Evolutionary conservation across 176 grass and related monocot genomes (phyloP), one percentile per base, ranked within the genome.

Genomic region (Phyllostachys edulis): DNA sequence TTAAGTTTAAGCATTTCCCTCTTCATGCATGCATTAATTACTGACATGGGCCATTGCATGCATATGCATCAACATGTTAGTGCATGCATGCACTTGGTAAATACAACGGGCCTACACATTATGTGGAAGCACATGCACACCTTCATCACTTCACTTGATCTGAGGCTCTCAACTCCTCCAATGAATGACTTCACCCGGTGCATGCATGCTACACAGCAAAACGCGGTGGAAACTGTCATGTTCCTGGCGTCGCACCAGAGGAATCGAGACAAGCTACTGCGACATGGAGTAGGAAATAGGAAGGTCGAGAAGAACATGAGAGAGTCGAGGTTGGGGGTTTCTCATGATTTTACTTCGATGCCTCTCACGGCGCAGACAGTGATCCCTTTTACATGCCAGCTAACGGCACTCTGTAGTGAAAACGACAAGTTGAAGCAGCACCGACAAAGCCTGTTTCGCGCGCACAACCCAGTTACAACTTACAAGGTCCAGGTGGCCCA

Each of bases 1-100:
- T 52, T 18, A 17, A 51, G 49, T 17, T 67, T 51, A 41, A 52
- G 18, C 63, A 54, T 68, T 55, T 54, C 46, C 63, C 55, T 18
- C 46, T 68, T 68, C 63, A 54, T 26, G 32, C 34, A 69, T 5
- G 16, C 78, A 80, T 80, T 67, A 78, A 46, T 46, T 46, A 46
- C 64, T 41, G 64, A 21, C 45, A 67, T 40, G 11, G 42, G 42
- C 16, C 44, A n/a, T n/a, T n/a, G n/a, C 77, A 54, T 50, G 27
- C 78, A 17, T 41, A 23, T 50, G 26, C 9, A 50, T 51, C 41
- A 18, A 66, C 42, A 66, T 39, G 13, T 24, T 39, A 7, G 38
- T 67, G 12, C 39, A 63, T 78, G 64, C 45, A 67, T n/a, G n/a
- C n/a, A n/a, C 27, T 79, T 79, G 5, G 60, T 66, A 63, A 80